phyloP scores from a whole-genome alignment of 805 yeast genomes.

The Lipomyces spencermartinsiae region DNA sequence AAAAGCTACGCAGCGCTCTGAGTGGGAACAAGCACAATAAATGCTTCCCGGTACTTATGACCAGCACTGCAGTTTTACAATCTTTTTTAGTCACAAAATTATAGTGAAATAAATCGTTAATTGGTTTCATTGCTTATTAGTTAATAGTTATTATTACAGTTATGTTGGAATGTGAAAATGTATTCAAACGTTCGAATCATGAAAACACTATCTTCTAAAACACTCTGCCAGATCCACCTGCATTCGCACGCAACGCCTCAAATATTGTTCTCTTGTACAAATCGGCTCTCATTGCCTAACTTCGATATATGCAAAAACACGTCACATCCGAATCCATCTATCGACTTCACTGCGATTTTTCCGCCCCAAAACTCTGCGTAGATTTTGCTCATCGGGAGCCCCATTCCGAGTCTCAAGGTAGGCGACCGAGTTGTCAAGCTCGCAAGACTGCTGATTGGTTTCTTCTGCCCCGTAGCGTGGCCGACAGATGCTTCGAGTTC shows the following conservation, averaged over 20 bases:
- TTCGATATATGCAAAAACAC: constrained; percentile 80
- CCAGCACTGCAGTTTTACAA: no score
- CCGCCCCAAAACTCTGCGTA: constrained; percentile 99
- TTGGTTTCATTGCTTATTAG: no score
- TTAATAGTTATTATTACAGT: neutral
- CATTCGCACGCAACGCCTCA: neutral
- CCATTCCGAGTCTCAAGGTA: constrained; percentile 78
- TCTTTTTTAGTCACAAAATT: no score
- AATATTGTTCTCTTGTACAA: constrained; percentile 23
- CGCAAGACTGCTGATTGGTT: constrained; percentile 66
- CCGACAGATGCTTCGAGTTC: constrained; percentile 41
- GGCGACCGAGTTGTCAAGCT: constrained; percentile 75
- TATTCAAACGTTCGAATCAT: neutral
- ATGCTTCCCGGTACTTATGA: no score
- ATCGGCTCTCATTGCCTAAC: constrained; percentile 58
- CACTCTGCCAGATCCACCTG: neutral
- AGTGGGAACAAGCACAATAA: no score
- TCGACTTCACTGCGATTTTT: constrained; percentile 75
- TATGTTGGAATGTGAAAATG: neutral
- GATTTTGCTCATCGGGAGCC: constrained; percentile 83
- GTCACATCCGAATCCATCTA: constrained; percentile 93
- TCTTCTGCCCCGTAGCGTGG: constrained; percentile 52
- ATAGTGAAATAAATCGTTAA: no score
- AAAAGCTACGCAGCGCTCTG: neutral
- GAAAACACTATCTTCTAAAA: neutral